Conservation (phyloP, 2,329 filamentous ascomycete species). For the Penicillium sp. region DNA sequence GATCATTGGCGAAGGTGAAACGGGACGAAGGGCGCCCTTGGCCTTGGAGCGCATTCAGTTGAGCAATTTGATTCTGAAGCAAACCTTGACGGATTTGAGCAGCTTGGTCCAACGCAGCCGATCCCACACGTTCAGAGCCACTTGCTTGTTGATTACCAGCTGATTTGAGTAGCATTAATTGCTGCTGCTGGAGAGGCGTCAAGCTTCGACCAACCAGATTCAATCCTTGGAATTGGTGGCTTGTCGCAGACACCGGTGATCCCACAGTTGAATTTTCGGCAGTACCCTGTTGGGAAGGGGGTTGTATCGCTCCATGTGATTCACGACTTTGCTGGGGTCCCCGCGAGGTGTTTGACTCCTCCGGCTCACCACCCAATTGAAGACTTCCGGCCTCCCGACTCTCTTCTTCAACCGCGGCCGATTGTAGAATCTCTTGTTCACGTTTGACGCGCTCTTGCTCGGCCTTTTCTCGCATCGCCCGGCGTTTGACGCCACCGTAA, state of each 20-base stretch:
- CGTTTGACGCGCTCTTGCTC: slow-evolving; percentile 54
- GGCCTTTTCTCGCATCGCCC: slow-evolving; percentile 65
- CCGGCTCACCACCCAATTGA: slow-evolving; percentile 86
- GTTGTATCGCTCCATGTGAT: slow-evolving; percentile 63
- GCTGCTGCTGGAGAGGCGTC: slow-evolving; percentile 73
- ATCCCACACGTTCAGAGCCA: slow-evolving; percentile 41
- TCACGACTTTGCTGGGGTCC: slow-evolving; percentile 46
- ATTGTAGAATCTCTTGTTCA: slow-evolving; percentile 50
- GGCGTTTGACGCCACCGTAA: slow-evolving; percentile 73
- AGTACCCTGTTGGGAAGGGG: slow-evolving; percentile 64
- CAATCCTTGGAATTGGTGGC: slow-evolving; percentile 47
- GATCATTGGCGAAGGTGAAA: slow-evolving; percentile 80
- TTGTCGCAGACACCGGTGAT: slow-evolving; percentile 35
- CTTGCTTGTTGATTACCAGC: slow-evolving; percentile 55
- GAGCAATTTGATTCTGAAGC: slow-evolving; percentile 44
- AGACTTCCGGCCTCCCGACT: slow-evolving; percentile 77
- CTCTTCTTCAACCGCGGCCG: slow-evolving; percentile 58
- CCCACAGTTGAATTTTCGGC: slow-evolving; percentile 39
- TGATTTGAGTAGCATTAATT: slow-evolving; percentile 60
- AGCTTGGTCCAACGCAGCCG: slow-evolving; percentile 36
- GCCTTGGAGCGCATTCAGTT: slow-evolving; percentile 53
- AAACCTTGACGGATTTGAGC: slow-evolving; percentile 40
- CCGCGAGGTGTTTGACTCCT: slow-evolving; percentile 59
- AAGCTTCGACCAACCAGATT: slow-evolving; percentile 65
- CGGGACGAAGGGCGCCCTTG: slow-evolving; percentile 80